Evolutionary conservation across 1,284 basidiomycete species (phyloP), one percentile per base, ranked within the genome.

Genomic region (Tremellales sp.): DNA sequence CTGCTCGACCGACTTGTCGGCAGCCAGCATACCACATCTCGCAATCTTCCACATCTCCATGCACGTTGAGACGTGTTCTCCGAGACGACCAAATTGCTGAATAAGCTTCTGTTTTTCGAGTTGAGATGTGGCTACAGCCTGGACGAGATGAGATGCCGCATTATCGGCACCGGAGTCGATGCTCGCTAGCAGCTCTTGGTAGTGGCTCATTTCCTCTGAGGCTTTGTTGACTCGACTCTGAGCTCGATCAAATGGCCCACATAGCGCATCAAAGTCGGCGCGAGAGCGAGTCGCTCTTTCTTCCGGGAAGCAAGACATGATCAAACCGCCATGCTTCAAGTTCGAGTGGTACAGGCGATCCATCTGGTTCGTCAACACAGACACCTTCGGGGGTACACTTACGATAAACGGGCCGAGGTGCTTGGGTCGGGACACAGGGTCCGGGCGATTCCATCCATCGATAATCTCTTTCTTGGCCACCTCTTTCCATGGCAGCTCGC

Each of bases 391-490:
- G 37, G 22, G 24, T 17, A 7, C 8, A 64, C 67, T 49, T 36
- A 65, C 66, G 29, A 70, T 54, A 37, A 66, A 67, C 5, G 24
- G 29, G 0, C 54, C 61, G 2, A 61, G 43, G 2, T 26, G 11
- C n/a, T 24, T 15, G 0, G 53, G 48, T 21, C 39, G 23, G 13
- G 21, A n/a, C 4, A 10, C 12, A 21, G 23, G 15, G n/a, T n/a
- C n/a, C n/a, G n/a, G n/a, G n/a, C n/a, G n/a, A 7, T 15, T 5
- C 19, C 21, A n/a, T 40, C 39, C 39, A 10, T 21, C 39, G 19
- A 19, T n/a, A 23, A 49, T 52, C 23, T 27, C 49, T n/a, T 51
- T 54, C 53, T 63, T 64, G 46, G 66, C 67, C 35, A 39, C 53
- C 7, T 40, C 26, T 6, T 61, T 40, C 68, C 68, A 71, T 4